Evolutionary conservation across 2,329 filamentous ascomycete genomes (phyloP).

Genomic region (Stachybotrys chlorohalonatus): DNA sequence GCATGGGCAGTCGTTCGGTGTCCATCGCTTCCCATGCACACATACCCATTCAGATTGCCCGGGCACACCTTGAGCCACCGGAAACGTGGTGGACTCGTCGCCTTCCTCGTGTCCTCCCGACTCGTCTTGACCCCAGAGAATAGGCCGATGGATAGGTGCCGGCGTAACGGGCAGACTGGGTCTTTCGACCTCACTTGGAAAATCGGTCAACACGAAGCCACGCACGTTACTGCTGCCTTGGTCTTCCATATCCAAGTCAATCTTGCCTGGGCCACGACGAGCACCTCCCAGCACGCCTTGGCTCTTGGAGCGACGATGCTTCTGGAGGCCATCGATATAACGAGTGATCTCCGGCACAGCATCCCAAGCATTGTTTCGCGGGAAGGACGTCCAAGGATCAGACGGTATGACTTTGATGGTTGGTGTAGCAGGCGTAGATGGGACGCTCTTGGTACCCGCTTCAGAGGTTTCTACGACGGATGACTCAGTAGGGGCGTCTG

Average conservation of each 20-base stretch:
- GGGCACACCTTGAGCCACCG: constrained; percentile 73
- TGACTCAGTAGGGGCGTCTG: constrained; percentile 19
- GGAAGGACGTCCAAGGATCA: constrained; percentile 64
- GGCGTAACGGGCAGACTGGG: constrained; percentile 88
- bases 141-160: constrained; percentile 62
- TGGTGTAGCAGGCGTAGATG: constrained; percentile 39
- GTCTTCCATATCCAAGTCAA: constrained; percentile 4
- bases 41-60: constrained; percentile 91
- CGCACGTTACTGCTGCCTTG: constrained; percentile 14
- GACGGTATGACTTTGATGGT: constrained; percentile 35
- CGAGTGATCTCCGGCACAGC: constrained; percentile 78
- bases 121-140: constrained; percentile 52
- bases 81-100: constrained; percentile 48
- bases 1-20: constrained; percentile 43
- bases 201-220: constrained; percentile 70
- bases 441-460: constrained; percentile 24
- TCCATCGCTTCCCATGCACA: constrained; percentile 47
- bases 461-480: constrained; percentile 23
- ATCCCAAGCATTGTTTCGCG: constrained; percentile 87
- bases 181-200: constrained; percentile 71
- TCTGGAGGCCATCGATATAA: constrained; percentile 73
- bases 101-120: constrained; percentile 35
- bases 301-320: constrained; percentile 36
- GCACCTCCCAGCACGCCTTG: constrained; percentile 11
- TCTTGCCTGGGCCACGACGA: constrained; percentile 6